Evolutionary conservation across 495 filamentous ascomycete species (phyloP).

Genomic region (Talaromyces nanjingensis): DNA sequence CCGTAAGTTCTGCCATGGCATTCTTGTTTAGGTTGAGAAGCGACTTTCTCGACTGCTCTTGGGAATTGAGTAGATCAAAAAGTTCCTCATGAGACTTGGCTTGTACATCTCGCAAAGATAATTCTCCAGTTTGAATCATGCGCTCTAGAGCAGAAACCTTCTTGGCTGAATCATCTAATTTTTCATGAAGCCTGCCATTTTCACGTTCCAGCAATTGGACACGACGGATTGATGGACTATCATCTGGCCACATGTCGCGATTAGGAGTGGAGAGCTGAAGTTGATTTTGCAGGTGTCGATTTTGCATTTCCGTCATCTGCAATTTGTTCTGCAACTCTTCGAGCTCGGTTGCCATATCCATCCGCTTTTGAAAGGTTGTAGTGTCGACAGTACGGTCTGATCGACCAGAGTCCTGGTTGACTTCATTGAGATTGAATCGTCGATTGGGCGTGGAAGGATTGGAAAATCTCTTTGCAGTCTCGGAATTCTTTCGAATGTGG

Average conservation of each 20-base stretch:
- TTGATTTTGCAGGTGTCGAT: conserved; percentile 87
- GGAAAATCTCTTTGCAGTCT: conserved; percentile 60
- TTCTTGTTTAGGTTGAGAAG: conserved; percentile 80
- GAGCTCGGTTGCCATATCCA: conserved; percentile 86
- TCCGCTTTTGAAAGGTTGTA: conserved; percentile 76
- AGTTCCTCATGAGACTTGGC: conserved; percentile 92
- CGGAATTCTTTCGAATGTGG: conserved; percentile 66
- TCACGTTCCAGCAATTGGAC: conserved; percentile 89
- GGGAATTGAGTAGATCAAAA: conserved; percentile 85
- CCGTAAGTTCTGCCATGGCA: conserved; percentile 73
- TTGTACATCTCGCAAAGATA: conserved; percentile 87
- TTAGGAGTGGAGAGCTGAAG: conserved; percentile 57
- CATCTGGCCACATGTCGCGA: conserved; percentile 60
- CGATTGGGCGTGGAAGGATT: conserved; percentile 70
- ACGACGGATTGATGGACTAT: conserved; percentile 75
- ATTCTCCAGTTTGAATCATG: conserved; percentile 77
- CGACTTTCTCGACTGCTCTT: conserved; percentile 80
- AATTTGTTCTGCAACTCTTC: conserved; percentile 93
- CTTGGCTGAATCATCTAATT: conserved; percentile 90
- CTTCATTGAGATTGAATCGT: conserved; percentile 55
- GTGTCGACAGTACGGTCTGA: conserved; percentile 90
- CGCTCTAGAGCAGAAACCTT: conserved; percentile 89
- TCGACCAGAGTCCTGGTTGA: conserved; percentile 68
- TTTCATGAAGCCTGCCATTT: conserved; percentile 86
- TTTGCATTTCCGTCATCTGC: conserved; percentile 93